phyloP scores from a whole-genome alignment of 2,329 filamentous ascomycete genomes.

The Volutella citrinella region DNA sequence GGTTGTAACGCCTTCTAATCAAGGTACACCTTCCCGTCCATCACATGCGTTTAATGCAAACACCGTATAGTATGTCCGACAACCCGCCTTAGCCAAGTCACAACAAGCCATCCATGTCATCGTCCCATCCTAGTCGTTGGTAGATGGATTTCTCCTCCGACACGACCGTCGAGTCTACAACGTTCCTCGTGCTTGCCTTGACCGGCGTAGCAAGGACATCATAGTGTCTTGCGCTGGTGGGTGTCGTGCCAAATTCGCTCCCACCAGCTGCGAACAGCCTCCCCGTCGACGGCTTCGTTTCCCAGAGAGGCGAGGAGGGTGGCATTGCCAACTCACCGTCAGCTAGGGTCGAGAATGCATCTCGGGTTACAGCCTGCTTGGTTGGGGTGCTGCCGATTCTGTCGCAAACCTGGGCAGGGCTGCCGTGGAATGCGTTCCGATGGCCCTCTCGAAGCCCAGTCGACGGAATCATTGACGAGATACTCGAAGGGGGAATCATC shows the following conservation, averaged over 20 bases:
- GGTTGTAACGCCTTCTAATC: constrained; percentile 19
- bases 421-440: constrained; percentile 27
- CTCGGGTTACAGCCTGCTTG: constrained; percentile 24
- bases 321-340: constrained; percentile 12
- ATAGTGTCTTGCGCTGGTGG: no score
- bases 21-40: constrained; percentile 18
- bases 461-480: constrained; percentile 39
- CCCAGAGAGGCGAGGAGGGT: constrained; percentile 11
- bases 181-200: constrained; percentile 3
- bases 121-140: constrained; percentile 56
- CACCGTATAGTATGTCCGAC: constrained; percentile 18
- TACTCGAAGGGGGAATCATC: constrained; percentile 35
- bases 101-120: constrained; percentile 49
- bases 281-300: constrained; percentile 10
- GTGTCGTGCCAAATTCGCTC: constrained; percentile 31
- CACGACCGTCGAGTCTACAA: not conserved
- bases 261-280: constrained; percentile 13
- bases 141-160: constrained; percentile 44
- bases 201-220: constrained; percentile 11
- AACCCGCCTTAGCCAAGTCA: constrained; percentile 28
- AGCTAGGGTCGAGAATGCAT: constrained; percentile 32
- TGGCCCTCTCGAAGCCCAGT: constrained; percentile 35
- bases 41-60: constrained; percentile 18
- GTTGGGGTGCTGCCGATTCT: constrained; percentile 30
- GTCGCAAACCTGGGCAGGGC: constrained; percentile 28